Conservation (phyloP, 805 yeast species). For the Barnettozyma botsteinii region DNA sequence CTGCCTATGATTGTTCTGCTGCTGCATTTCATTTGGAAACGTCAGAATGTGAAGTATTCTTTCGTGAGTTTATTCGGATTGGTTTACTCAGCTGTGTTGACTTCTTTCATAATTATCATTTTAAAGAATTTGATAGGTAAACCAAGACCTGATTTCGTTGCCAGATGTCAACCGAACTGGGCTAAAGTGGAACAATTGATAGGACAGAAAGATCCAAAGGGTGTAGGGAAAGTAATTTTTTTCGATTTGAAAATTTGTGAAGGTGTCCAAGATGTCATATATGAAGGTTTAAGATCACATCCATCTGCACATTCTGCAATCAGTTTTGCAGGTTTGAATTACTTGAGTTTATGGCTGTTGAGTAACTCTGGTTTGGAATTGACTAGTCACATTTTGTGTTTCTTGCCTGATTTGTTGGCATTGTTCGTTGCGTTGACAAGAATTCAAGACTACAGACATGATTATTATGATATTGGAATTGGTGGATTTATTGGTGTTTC, state of each 20-base stretch:
- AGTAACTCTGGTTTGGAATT: slow-evolving; percentile 44
- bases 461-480: slow-evolving; percentile 73
- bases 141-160: slow-evolving; percentile 85
- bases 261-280: slow-evolving; percentile 32
- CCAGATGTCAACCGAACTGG: slow-evolving; percentile 64
- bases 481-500: slow-evolving; percentile 63
- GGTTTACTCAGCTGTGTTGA: slow-evolving; percentile 7
- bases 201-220: slow-evolving; percentile 4
- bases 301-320: slow-evolving; percentile 77
- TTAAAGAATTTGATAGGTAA: slow-evolving; percentile 81
- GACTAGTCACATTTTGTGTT: slow-evolving; percentile 23
- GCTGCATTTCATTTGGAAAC: slow-evolving; percentile 3
- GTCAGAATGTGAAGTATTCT: slow-evolving; percentile 5
- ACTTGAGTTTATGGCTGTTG: slow-evolving; percentile 51
- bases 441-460: slow-evolving; percentile 89
- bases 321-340: slow-evolving; percentile 62
- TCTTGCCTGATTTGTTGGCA: slow-evolving; percentile 61
- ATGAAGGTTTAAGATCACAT: slow-evolving; percentile 74
- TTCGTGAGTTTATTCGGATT: slow-evolving; percentile 9
- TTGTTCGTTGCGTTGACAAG: slow-evolving; percentile 73
- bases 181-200: slow-evolving; percentile 11
- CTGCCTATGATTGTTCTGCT: slow-evolving; percentile 2
- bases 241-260: slow-evolving; percentile 50
- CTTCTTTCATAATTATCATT: slow-evolving; percentile 26
- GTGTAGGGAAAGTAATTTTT: slow-evolving; percentile 3